Conservation (phyloP, 208 protist genomes). For the Acanthamoeba healyi region DNA sequence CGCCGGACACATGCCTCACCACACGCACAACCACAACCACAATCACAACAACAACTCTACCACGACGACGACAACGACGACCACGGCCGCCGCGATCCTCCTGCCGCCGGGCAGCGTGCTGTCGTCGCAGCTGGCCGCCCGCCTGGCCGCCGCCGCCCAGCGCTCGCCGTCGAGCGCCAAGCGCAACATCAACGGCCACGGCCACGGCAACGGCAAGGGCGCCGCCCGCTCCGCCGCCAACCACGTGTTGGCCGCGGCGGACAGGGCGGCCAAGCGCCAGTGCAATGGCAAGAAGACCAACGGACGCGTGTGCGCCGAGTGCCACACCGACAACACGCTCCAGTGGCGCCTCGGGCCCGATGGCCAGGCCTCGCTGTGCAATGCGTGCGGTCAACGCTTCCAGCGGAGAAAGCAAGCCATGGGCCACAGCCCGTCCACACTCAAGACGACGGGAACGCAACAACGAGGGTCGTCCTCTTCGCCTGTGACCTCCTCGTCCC, state of each 20-base stretch:
- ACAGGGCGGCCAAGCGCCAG: neutral
- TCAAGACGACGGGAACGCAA: neutral
- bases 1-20: no score
- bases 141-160: neutral
- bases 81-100: neutral
- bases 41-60: neutral
- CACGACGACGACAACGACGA: neutral
- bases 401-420: conserved; percentile 4
- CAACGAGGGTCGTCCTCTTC: neutral
- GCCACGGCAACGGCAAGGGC: neutral
- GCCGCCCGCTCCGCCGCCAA: neutral
- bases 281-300: conserved; percentile 3
- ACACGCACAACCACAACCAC: neutral
- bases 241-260: neutral
- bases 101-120: neutral
- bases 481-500: neutral
- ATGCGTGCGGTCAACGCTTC: conserved; percentile 43
- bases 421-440: neutral
- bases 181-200: conserved; percentile 24
- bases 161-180: neutral
- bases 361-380: conserved; percentile 43
- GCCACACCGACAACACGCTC: conserved; percentile 35
- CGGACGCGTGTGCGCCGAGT: conserved; percentile 36
- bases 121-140: neutral
- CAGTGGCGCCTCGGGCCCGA: conserved; percentile 50